Evolutionary conservation across 2,329 filamentous ascomycete genomes (phyloP).

Genomic region (Byssoonygena ceratinophila): DNA sequence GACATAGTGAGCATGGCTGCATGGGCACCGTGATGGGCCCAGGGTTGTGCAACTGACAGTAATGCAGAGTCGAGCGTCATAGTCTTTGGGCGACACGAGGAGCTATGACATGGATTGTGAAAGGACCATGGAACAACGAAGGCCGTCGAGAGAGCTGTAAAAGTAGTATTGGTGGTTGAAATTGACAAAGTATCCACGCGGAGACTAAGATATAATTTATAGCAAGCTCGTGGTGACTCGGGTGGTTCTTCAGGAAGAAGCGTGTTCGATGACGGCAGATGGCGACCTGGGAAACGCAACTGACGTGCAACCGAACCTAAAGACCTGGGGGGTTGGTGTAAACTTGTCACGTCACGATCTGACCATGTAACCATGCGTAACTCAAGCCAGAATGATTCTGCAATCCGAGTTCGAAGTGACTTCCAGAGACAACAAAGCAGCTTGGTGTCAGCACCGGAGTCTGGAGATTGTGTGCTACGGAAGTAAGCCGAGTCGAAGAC

Average conservation of each 20-base stretch:
- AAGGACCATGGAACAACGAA: neutral
- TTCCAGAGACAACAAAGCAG: neutral
- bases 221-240: neutral
- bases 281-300: neutral
- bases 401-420: too few relatives aligned
- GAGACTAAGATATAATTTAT: neutral
- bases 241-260: neutral
- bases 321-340: neutral
- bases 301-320: neutral
- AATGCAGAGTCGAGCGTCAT: constrained; percentile 36
- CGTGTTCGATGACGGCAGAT: constrained; percentile 10
- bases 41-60: constrained; percentile 23
- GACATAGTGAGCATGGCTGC: constrained; percentile 15
- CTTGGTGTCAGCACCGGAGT: too few relatives aligned
- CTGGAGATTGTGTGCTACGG: too few relatives aligned
- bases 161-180: neutral
- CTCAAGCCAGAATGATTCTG: too few relatives aligned
- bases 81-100: constrained; percentile 18
- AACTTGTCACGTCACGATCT: neutral
- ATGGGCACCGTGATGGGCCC: constrained; percentile 4
- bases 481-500: neutral
- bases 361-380: neutral
- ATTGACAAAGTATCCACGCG: neutral
- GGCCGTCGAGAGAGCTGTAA: neutral
- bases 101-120: constrained; percentile 8